phyloP scores from a whole-genome alignment of 495 filamentous ascomycete species.

The Acidomyces sp. region DNA sequence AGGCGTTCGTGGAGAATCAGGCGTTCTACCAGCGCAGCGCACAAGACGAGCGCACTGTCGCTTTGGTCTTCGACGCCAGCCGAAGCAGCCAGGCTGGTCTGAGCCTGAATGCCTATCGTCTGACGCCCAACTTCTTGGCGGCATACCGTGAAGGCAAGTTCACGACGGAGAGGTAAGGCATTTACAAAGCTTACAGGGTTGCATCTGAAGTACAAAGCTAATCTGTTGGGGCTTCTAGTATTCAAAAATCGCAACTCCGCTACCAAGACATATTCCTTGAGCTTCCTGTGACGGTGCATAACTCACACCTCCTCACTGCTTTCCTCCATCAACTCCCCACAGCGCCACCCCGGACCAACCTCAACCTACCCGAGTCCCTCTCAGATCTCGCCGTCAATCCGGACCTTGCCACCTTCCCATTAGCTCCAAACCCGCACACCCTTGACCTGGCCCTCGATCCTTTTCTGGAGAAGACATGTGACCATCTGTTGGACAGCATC shows the following conservation, averaged over 20 bases:
- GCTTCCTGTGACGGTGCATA: conserved; percentile 83
- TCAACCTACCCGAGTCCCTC: conserved; percentile 61
- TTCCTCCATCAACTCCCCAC: conserved; percentile 79
- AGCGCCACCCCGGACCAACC: conserved; percentile 41
- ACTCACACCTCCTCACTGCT: conserved; percentile 90
- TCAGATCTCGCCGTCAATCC: conserved; percentile 51
- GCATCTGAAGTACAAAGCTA: neutral
- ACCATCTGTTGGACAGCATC: conserved; percentile 88
- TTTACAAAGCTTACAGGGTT: conserved; percentile 24
- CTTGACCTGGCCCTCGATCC: conserved; percentile 91
- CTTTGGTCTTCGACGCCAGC: conserved; percentile 87
- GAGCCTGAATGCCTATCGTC: conserved; percentile 77
- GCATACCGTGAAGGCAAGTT: conserved; percentile 95
- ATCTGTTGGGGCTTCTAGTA: conserved; percentile 33
- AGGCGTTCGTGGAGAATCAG: conserved; percentile 94
- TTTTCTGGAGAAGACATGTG: conserved; percentile 96
- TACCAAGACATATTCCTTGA: conserved; percentile 92
- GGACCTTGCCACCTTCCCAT: conserved; percentile 40
- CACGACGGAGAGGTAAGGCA: conserved; percentile 73
- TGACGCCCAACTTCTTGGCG: conserved; percentile 79
- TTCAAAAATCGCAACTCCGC: conserved; percentile 81
- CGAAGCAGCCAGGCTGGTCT: conserved; percentile 83
- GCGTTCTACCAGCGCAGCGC: conserved; percentile 90
- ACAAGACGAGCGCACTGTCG: conserved; percentile 85
- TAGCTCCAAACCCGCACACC: conserved; percentile 73